Evolutionary conservation across 148 eudicot genomes (phyloP).

Genomic region (Rhododendron mucronatum): DNA sequence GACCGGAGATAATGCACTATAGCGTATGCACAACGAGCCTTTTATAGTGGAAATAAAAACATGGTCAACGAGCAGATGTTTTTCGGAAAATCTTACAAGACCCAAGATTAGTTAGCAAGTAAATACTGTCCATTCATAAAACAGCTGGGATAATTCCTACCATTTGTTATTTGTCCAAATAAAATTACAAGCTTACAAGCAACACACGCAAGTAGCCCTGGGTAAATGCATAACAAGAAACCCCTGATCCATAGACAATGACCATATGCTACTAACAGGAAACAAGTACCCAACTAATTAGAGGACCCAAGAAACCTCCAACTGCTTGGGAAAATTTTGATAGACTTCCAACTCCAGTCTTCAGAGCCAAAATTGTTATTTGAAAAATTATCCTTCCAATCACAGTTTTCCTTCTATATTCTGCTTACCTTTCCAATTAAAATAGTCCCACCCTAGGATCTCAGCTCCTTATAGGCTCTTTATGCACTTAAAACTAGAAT

Average conservation of each 20-base stretch:
- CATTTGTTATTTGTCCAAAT: background rate
- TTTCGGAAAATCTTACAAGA: background rate
- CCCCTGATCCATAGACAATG: background rate
- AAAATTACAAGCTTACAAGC: background rate
- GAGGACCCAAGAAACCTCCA: background rate
- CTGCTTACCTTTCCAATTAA: background rate
- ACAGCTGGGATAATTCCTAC: background rate
- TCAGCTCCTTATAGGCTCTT: background rate
- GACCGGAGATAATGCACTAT: background rate
- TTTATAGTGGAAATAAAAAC: background rate
- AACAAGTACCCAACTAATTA: background rate
- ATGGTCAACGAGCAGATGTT: background rate
- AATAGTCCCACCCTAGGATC: background rate
- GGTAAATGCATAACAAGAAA: background rate
- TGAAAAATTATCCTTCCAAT: background rate
- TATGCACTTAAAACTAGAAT: background rate
- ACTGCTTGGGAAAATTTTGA: background rate
- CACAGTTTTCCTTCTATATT: background rate
- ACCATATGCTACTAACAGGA: background rate
- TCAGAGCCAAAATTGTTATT: background rate
- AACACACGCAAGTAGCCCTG: background rate
- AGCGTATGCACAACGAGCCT: background rate
- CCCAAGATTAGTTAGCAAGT: background rate
- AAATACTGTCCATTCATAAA: background rate
- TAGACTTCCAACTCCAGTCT: background rate